phyloP scores from a whole-genome alignment of 208 protist genomes.

The Naegleria lovaniensis region DNA sequence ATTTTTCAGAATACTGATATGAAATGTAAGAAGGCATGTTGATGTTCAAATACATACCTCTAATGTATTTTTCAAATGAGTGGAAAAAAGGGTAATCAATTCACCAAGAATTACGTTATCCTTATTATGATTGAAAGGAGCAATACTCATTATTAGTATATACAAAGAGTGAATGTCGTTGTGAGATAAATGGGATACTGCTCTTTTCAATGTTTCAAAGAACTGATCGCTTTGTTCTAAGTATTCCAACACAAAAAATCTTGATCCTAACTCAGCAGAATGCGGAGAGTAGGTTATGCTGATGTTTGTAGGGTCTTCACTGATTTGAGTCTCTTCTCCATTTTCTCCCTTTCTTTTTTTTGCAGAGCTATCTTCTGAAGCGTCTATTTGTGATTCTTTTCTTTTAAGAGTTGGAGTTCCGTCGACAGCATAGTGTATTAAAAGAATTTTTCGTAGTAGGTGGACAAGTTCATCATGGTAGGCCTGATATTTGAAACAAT shows the following conservation, averaged over 20 bases:
- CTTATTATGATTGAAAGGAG: not conserved
- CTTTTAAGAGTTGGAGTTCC: not conserved
- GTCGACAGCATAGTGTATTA: not conserved
- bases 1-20: not conserved
- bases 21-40: not conserved
- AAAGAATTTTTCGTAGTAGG: not conserved
- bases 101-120: not conserved
- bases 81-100: not conserved
- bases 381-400: not conserved
- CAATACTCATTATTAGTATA: not conserved
- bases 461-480: not conserved
- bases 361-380: too few species aligned
- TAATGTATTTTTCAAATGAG: not conserved
- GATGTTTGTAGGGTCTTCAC: not conserved
- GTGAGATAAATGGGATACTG: not conserved
- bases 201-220: not conserved
- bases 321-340: not conserved
- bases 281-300: not conserved
- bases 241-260: not conserved
- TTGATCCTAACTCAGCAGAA: not conserved
- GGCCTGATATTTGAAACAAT: not conserved
- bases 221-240: too few species aligned
- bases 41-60: not conserved
- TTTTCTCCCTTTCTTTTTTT: not conserved
- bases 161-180: not conserved